Conservation (phyloP, 306 rosid species). For the Quercus parvula region DNA sequence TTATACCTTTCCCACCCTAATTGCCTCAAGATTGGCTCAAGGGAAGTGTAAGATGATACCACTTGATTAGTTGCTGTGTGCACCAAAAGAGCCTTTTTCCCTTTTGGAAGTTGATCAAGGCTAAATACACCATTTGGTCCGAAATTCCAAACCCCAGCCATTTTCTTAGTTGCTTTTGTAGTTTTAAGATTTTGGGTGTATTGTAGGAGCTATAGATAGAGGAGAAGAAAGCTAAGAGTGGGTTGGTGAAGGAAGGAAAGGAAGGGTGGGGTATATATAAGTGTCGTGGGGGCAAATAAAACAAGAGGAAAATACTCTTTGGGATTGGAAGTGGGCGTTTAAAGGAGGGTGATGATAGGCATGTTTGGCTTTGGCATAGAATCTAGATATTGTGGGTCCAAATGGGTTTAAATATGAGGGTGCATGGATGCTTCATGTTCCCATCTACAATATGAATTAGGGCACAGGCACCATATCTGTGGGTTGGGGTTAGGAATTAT, state of each 20-base stretch:
- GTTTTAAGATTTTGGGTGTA: background rate
- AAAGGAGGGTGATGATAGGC: slow-evolving; percentile 27
- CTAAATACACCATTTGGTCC: slow-evolving; percentile 60
- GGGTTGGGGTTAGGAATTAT: slow-evolving; percentile 45
- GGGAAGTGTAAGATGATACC: slow-evolving; percentile 56
- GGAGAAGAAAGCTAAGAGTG: background rate
- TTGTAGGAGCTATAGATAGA: background rate
- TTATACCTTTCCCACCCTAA: slow-evolving; percentile 98
- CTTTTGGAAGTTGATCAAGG: slow-evolving; percentile 17
- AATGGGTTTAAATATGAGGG: slow-evolving; percentile 34
- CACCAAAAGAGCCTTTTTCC: slow-evolving; percentile 29
- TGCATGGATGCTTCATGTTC: slow-evolving; percentile 35
- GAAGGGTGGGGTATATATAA: slow-evolving; percentile 45
- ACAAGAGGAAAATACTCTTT: slow-evolving; percentile 53
- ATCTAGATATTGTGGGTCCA: slow-evolving; percentile 77
- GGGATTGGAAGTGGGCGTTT: slow-evolving; percentile 30
- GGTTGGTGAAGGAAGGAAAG: slow-evolving; percentile 29
- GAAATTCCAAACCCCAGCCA: slow-evolving; percentile 95
- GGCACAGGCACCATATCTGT: slow-evolving; percentile 45
- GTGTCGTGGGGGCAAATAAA: slow-evolving; percentile 38
- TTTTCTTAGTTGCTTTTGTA: slow-evolving; percentile 11
- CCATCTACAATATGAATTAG: slow-evolving; percentile 26
- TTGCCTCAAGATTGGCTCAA: slow-evolving; percentile 57
- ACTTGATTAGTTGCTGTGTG: slow-evolving; percentile 61
- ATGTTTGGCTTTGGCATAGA: slow-evolving; percentile 62